Percentiles rank a stretch among this genome's conserved stretches.
Conservation (phyloP, 1,284 basidiomycete species). For the Cutaneotrichosporon cavernicola region DNA sequence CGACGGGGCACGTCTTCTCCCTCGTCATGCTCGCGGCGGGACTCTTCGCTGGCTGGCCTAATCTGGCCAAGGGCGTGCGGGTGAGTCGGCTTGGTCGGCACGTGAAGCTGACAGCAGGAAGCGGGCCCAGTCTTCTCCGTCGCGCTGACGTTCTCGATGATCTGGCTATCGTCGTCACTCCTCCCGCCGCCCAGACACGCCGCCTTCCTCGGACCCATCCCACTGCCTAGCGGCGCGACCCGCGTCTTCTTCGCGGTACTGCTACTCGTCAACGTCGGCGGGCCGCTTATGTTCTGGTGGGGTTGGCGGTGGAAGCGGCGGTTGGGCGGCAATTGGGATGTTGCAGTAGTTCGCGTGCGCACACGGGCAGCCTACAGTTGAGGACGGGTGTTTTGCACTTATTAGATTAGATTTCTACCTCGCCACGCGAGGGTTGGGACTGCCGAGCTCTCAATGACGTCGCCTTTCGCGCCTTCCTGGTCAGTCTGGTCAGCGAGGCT, state of each 20-base stretch:
- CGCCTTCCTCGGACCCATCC: slow-evolving; percentile 2
- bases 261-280: slow-evolving; percentile 38
- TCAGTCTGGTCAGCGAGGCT: too few relatives aligned
- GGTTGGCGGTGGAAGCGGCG: slow-evolving; percentile 49
- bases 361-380: slow-evolving; percentile 12
- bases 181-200: slow-evolving; percentile 18
- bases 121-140: slow-evolving; percentile 37
- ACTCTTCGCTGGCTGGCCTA: slow-evolving; percentile 80
- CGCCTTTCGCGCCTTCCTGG: too few relatives aligned
- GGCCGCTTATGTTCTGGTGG: slow-evolving; percentile 44
- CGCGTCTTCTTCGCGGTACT: slow-evolving; percentile 29
- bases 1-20: slow-evolving; percentile 84
- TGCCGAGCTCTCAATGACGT: too few relatives aligned
- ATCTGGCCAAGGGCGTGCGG: slow-evolving; percentile 73
- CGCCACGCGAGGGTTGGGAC: too few relatives aligned
- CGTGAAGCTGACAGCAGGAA: slow-evolving; percentile 30
- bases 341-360: slow-evolving; percentile 40
- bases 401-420: slow-evolving; percentile 9
- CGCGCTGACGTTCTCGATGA: slow-evolving; percentile 36
- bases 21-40: slow-evolving; percentile 83
- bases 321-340: slow-evolving; percentile 48
- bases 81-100: slow-evolving; percentile 54
- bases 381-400: not conserved
- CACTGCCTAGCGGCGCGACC: slow-evolving; percentile 25
- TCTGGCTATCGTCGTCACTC: slow-evolving; percentile 37